Base-by-base conservation (phyloP, 2,329 filamentous ascomycete genomes). In the Arthrobotrys pseudoclavata region DNA sequence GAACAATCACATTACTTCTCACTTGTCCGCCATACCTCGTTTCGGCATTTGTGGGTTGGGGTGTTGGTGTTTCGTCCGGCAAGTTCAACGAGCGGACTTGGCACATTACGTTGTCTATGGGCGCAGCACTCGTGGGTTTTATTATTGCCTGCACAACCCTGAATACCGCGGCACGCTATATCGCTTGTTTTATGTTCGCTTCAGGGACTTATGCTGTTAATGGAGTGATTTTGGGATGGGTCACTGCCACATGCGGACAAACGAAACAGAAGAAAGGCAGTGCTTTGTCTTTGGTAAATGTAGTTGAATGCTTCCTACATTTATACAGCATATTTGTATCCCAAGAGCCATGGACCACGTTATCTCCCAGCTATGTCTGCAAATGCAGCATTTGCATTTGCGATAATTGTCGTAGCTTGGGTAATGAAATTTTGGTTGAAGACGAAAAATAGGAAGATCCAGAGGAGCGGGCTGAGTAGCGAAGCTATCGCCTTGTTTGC, bases 1-100 rank as follows among this genome's bases (percentile, higher is more conserved):
- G 82, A 0, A 87, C 85, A 1, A 84, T 87, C 57, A 88, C 87
- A 0, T 84, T 88, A 0, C 83, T 87, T 6, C 84, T 88, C 72
- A 88, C 86, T 3, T 86, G 85, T 72, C 87, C 87, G 0, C 87
- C 87, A 0, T 88, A 86, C 80, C 83, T 87, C 40, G 82, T 87
- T 34, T 86, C 87, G 0, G 86, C 86, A 7, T 84, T 83, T 0
- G 84, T 84, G 0, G 85, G 85, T 12, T 85, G 87, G 48, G 77
- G 84, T 5, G 85, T 85, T 9, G 86, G 86, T 0, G 87, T 85
- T 84, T 86, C 84, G 64, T 87, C 86, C 1, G 87, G 86, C 0
- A 84, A 84, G 1, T 82, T 85, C 62, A 84, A 86, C 60, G 86
- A 87, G 79, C 84, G 86, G 9, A 86, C 85, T 0, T 87, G 85